Percentiles rank a stretch among this genome's conserved stretches.
Evolutionary conservation across 208 protist species (phyloP).

Genomic region (Acanthamoeba castellanii): DNA sequence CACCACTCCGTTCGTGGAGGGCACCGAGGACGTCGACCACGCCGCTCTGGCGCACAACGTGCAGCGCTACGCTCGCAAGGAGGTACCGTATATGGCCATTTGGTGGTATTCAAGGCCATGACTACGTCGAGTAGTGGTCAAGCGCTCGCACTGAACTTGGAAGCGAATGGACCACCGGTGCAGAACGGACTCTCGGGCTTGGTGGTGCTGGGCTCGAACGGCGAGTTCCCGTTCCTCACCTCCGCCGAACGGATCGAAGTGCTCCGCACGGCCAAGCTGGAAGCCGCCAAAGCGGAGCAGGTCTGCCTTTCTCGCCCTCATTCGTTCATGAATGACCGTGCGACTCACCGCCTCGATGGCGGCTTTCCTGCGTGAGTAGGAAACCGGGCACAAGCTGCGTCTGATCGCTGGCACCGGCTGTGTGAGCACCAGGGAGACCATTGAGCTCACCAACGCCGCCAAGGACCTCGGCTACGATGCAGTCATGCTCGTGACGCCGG

Average conservation of each 20-base stretch:
- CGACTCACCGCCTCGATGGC: not conserved
- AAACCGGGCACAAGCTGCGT: constrained; percentile 9
- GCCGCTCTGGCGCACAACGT: constrained; percentile 40
- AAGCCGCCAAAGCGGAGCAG: not conserved
- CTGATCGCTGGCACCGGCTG: constrained; percentile 48
- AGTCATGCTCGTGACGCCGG: constrained; percentile 49
- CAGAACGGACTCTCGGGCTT: constrained; percentile 22
- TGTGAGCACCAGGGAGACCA: constrained; percentile 69
- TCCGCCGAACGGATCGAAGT: not conserved
- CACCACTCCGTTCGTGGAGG: constrained; percentile 45
- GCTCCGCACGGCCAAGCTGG: constrained; percentile 30
- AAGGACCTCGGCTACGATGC: constrained; percentile 52
- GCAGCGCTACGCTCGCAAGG: constrained; percentile 25
- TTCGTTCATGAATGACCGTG: no score
- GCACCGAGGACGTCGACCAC: constrained; percentile 45
- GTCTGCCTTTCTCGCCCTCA: not conserved
- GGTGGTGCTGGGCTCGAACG: constrained; percentile 66
- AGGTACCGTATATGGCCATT: no score
- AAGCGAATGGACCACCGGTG: no score
- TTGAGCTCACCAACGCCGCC: constrained; percentile 33
- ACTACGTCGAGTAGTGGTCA: no score
- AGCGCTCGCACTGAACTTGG: no score
- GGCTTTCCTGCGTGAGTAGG: not conserved
- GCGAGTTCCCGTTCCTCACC: constrained; percentile 59
- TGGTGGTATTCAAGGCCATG: no score